These are phyloP conservation scores for Pontederia crassipes DNA, from an alignment of 176 grass and related monocot species.

Conservation along the genomic window DNA sequence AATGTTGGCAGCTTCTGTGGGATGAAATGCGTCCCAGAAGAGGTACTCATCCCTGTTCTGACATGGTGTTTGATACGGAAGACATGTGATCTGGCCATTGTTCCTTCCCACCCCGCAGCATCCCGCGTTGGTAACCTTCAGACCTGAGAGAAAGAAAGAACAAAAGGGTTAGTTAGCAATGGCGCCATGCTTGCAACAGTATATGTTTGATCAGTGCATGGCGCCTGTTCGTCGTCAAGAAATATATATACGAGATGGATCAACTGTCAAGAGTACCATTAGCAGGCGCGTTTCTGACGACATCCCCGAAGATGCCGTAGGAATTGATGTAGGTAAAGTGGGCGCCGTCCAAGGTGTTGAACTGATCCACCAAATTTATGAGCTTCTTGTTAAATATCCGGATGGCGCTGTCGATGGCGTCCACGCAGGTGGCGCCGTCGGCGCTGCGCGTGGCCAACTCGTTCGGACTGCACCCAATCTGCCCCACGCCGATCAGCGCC, in stretches of 20 bases:
- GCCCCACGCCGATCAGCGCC: constrained; percentile 74
- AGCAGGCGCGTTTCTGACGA: constrained; percentile 30
- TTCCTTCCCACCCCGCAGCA: constrained; percentile 98
- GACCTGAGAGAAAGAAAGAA: constrained; percentile 22
- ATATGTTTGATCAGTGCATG: too few species aligned
- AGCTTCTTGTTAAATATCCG: constrained; percentile 66
- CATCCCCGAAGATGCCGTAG: constrained; percentile 61
- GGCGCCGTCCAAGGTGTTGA: constrained; percentile 57
- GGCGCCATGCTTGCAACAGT: too few species aligned
- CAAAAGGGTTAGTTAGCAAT: too few species aligned
- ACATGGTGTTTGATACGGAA: constrained; percentile 76
- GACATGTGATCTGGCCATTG: constrained; percentile 89
- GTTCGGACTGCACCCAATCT: constrained; percentile 81
- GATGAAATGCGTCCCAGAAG: constrained; percentile 98
- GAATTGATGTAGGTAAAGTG: constrained; percentile 85
- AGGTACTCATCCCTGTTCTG: constrained; percentile 65
- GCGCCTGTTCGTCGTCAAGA: too few species aligned
- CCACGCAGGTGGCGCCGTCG: constrained; percentile 51
- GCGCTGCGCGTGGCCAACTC: constrained; percentile 68
- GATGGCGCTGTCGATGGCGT: constrained; percentile 51
- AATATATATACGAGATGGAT: background rate
- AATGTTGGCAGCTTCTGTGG: constrained; percentile 72
- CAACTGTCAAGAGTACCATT: constrained; percentile 13
- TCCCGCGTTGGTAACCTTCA: constrained; percentile 52
- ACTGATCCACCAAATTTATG: constrained; percentile 40